Percentiles rank a stretch among this genome's conserved stretches.
Evolutionary conservation across 2,329 filamentous ascomycete species (phyloP).

Genomic region (Apiospora rasikravindrae): DNA sequence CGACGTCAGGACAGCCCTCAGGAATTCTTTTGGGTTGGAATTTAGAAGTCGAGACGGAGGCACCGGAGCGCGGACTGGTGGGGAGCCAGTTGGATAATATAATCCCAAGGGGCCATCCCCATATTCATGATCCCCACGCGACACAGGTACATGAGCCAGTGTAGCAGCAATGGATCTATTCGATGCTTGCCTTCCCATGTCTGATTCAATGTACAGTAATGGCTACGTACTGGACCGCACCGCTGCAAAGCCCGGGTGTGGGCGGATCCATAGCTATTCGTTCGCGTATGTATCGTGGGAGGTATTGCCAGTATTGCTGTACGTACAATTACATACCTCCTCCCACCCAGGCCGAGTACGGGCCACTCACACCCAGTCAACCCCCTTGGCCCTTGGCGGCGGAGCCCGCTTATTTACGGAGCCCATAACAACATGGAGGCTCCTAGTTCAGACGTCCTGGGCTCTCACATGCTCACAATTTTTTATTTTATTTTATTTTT

Average conservation of each 20-base stretch:
- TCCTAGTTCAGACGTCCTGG: conserved; percentile 18
- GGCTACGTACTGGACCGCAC: conserved; percentile 19
- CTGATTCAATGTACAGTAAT: conserved; percentile 18
- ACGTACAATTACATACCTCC: not conserved
- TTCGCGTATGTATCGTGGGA: conserved; percentile 15
- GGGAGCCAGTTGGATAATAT: conserved; percentile 24
- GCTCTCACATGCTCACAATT: conserved; percentile 20
- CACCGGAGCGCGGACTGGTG: conserved; percentile 21
- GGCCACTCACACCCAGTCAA: not conserved
- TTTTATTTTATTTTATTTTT: not conserved
- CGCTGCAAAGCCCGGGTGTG: conserved; percentile 13
- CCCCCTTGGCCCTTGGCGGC: conserved; percentile 17
- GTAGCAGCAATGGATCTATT: conserved; percentile 8
- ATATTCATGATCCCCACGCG: conserved; percentile 17
- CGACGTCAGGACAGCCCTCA: conserved; percentile 14
- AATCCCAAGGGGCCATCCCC: conserved; percentile 21
- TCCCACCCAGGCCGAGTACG: not conserved
- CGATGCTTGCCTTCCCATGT: conserved; percentile 13
- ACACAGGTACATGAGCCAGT: conserved; percentile 15
- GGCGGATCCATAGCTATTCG: conserved; percentile 18
- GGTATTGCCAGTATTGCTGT: conserved; percentile 4
- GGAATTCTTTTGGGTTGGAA: conserved; percentile 3
- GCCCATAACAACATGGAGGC: conserved; percentile 18
- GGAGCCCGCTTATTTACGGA: conserved; percentile 19
- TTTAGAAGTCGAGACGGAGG: conserved; percentile 15